Evolutionary conservation across 2,329 filamentous ascomycete genomes (phyloP).

Genomic region (Calonectria honghensis): DNA sequence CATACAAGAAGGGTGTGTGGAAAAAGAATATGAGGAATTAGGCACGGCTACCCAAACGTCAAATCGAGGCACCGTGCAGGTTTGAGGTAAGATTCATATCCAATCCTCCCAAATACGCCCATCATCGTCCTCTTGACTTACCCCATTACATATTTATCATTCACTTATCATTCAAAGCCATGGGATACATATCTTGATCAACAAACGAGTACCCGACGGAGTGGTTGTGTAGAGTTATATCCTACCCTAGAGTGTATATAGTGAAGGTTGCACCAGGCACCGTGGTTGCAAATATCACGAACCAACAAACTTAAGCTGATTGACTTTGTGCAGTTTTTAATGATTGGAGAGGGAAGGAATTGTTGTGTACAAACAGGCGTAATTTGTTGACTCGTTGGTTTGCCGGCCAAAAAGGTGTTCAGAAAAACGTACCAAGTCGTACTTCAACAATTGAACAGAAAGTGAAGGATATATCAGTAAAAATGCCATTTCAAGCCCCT

Average conservation of each 20-base stretch:
- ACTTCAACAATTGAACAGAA: too few species aligned
- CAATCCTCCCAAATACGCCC: not conserved
- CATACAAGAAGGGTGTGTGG: conserved; percentile 48
- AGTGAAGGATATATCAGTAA: too few species aligned
- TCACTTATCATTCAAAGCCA: not conserved
- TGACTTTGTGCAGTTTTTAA: not conserved
- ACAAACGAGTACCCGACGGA: not conserved
- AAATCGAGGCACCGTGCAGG: conserved; percentile 37
- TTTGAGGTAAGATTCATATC: not conserved
- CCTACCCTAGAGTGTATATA: not conserved
- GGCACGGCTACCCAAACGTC: conserved; percentile 37
- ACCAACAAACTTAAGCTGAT: not conserved
- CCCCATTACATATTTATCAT: not conserved
- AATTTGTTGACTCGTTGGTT: not conserved
- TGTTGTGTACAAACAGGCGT: not conserved
- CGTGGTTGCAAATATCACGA: not conserved
- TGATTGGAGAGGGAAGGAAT: not conserved
- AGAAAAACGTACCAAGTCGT: not conserved
- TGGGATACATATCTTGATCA: not conserved
- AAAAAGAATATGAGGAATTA: conserved; percentile 40
- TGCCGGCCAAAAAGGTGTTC: not conserved
- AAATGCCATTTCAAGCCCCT: too few species aligned
- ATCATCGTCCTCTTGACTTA: not conserved
- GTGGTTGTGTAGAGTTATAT: not conserved
- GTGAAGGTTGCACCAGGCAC: not conserved